Evolutionary conservation across 2,329 filamentous ascomycete species (phyloP).

Genomic region (Aspergillus neotritici): DNA sequence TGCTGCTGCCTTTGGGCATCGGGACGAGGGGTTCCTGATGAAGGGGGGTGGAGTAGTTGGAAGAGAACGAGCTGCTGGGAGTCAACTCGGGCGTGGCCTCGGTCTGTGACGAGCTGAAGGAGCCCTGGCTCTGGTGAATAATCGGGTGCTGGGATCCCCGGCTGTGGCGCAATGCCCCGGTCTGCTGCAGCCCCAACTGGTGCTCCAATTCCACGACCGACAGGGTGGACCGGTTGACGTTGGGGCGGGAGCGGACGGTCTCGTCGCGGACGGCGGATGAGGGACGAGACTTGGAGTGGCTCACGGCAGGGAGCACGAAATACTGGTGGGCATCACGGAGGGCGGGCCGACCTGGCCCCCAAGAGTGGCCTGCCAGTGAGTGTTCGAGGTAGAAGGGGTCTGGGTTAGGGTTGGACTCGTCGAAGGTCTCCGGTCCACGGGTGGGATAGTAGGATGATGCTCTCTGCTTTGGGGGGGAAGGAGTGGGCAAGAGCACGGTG

Average conservation of each 20-base stretch:
- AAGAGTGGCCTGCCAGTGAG: slow-evolving; percentile 25
- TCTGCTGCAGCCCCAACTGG: slow-evolving; percentile 24
- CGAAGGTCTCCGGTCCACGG: slow-evolving; percentile 20
- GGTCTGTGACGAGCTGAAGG: slow-evolving; percentile 30
- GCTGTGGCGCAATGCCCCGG: slow-evolving; percentile 13
- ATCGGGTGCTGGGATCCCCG: slow-evolving; percentile 16
- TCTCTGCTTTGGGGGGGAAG: slow-evolving; percentile 26
- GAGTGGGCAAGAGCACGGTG: slow-evolving; percentile 23
- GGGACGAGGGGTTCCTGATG: slow-evolving; percentile 25
- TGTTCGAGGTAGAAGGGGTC: slow-evolving; percentile 39
- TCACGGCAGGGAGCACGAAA: slow-evolving; percentile 26
- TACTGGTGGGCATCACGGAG: slow-evolving; percentile 31
- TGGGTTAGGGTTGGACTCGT: slow-evolving; percentile 31
- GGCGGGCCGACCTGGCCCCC: slow-evolving; percentile 20
- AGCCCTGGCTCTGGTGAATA: slow-evolving; percentile 27
- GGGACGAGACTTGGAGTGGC: slow-evolving; percentile 13
- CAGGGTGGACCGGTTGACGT: slow-evolving; percentile 25
- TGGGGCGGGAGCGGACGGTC: slow-evolving; percentile 10
- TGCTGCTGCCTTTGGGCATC: slow-evolving; percentile 11
- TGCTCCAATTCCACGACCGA: slow-evolving; percentile 30
- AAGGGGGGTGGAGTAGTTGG: slow-evolving; percentile 27
- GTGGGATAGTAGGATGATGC: slow-evolving; percentile 28
- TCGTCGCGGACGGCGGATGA: slow-evolving; percentile 9
- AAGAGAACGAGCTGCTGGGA: slow-evolving; percentile 38
- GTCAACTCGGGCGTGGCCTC: slow-evolving; percentile 34